Evolutionary conservation across 306 rosid genomes (phyloP).

Genomic region (Trifolium fragiferum): DNA sequence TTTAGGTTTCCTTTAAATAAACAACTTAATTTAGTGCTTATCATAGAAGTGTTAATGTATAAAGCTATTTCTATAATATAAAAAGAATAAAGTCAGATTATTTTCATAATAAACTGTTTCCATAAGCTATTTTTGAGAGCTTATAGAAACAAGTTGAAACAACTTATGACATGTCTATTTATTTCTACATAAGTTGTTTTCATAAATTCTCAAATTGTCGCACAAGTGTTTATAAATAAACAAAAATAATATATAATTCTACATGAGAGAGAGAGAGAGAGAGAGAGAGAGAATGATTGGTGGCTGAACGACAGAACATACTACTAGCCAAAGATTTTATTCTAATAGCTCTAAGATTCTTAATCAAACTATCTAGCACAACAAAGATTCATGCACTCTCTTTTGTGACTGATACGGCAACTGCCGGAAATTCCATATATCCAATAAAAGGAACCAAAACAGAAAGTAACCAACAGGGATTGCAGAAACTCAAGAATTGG

Average conservation of each 20-base stretch:
- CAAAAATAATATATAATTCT: not conserved
- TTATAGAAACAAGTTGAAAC: not conserved
- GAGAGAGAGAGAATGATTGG: not conserved
- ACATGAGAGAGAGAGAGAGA: not conserved
- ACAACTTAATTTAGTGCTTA: too few species aligned
- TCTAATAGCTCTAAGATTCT: not conserved
- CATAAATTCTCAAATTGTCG: not conserved
- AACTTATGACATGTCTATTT: not conserved
- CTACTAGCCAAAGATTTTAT: conserved; percentile 7
- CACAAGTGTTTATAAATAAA: not conserved
- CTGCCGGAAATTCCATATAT: conserved; percentile 23
- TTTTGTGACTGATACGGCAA: conserved; percentile 19
- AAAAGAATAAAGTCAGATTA: not conserved
- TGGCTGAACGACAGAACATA: not conserved
- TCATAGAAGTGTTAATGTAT: not conserved
- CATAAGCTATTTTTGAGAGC: not conserved
- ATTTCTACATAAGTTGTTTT: not conserved
- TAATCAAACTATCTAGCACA: conserved; percentile 16
- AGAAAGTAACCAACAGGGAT: conserved; percentile 24
- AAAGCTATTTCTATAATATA: not conserved
- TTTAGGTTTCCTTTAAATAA: not conserved
- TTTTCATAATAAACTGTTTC: not conserved
- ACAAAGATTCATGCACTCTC: conserved; percentile 29
- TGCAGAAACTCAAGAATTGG: not conserved
- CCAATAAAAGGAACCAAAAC: conserved; percentile 25